Evolutionary conservation across 1,284 basidiomycete genomes (phyloP).

Genomic region (Erythrobasidium hasegawianum): DNA sequence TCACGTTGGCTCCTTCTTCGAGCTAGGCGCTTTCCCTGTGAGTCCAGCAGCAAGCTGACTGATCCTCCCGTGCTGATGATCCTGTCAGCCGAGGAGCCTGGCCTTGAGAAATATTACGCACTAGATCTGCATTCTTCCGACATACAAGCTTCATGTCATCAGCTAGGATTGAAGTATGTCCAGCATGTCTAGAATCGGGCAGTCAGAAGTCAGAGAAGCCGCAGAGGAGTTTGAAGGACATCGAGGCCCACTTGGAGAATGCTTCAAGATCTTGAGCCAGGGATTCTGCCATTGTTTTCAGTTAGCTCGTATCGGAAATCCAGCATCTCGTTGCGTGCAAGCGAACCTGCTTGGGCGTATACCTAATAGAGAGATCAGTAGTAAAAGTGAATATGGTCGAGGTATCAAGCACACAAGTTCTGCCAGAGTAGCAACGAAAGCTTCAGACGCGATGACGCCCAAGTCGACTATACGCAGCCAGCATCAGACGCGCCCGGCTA

Average conservation of each 20-base stretch:
- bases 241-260: constrained; percentile 11
- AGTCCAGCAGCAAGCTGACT: background rate
- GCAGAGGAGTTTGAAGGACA: background rate
- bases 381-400: background rate
- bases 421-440: constrained; percentile 28
- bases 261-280: constrained; percentile 26
- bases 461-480: constrained; percentile 17
- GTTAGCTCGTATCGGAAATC: too few relatives aligned
- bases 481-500: background rate
- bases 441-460: constrained; percentile 30
- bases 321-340: too few relatives aligned
- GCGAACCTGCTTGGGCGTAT: constrained; percentile 26
- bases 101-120: background rate
- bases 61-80: background rate
- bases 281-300: constrained; percentile 3
- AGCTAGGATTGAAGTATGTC: constrained; percentile 1
- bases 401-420: constrained; percentile 14
- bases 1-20: too few relatives aligned
- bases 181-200: constrained; percentile 14
- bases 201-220: background rate
- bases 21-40: too few relatives aligned
- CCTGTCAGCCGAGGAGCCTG: background rate
- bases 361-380: constrained; percentile 4
- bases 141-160: constrained; percentile 27
- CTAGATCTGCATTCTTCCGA: constrained; percentile 28